These are phyloP conservation scores for Saccharomyces pastorianus DNA, from an alignment of 1,139 yeast genomes.

Conservation along the genomic window DNA sequence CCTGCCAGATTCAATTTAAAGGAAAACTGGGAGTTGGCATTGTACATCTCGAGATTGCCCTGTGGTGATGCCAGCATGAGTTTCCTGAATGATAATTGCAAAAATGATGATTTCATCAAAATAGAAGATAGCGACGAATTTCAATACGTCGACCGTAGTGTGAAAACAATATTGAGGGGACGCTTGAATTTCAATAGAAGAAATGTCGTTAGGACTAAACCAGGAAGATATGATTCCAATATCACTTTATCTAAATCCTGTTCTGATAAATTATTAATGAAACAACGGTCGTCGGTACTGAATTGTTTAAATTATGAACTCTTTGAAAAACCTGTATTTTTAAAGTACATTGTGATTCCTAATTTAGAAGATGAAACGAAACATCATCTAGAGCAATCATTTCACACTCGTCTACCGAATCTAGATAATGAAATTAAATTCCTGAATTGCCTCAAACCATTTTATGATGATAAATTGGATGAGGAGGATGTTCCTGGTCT, in stretches of 20 bases:
- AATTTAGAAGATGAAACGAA: conserved; percentile 25
- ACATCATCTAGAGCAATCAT: conserved; percentile 47
- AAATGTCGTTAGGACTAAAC: conserved; percentile 80
- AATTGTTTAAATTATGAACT: conserved; percentile 42
- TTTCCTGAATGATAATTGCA: conserved; percentile 24
- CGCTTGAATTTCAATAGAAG: conserved; percentile 47
- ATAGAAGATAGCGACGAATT: conserved; percentile 20
- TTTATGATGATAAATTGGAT: conserved; percentile 20
- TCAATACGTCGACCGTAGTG: conserved; percentile 26
- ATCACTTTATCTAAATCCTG: conserved; percentile 74
- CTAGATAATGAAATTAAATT: conserved; percentile 8
- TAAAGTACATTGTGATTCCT: conserved; percentile 52
- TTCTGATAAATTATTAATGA: conserved; percentile 67
- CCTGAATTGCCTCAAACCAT: conserved; percentile 8
- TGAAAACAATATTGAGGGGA: conserved; percentile 46
- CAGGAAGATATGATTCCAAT: conserved; percentile 75
- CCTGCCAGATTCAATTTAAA: conserved; percentile 29
- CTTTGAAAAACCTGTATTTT: conserved; percentile 37
- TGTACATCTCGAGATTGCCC: conserved; percentile 75
- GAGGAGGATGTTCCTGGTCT: conserved; percentile 26
- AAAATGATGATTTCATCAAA: conserved; percentile 26
- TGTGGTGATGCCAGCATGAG: conserved; percentile 88
- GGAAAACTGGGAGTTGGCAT: conserved; percentile 38
- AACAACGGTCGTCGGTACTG: conserved; percentile 56
- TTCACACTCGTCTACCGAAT: conserved; percentile 33